These are phyloP conservation scores for Wallacemonas rigidus DNA, from an alignment of 208 protist genomes.

Conservation along the genomic window DNA sequence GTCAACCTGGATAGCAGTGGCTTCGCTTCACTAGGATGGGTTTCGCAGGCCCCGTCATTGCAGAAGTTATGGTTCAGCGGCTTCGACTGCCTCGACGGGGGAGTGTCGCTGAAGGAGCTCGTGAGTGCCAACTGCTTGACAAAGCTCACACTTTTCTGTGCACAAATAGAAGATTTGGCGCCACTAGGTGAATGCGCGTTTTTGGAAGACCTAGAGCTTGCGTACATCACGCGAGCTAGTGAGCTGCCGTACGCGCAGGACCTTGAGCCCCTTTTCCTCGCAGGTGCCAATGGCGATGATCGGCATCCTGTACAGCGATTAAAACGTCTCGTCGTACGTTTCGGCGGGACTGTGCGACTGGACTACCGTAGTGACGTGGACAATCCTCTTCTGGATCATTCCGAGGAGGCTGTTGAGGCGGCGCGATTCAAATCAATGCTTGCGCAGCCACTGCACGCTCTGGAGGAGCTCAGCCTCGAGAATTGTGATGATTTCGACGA, in stretches of 20 bases:
- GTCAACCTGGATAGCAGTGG: not conserved
- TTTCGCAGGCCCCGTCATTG: not conserved
- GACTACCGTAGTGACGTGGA: slow-evolving; percentile 7
- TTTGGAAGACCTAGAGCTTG: not conserved
- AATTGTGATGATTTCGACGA: slow-evolving; percentile 1
- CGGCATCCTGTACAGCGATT: not conserved
- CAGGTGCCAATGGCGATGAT: not conserved
- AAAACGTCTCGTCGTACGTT: not conserved
- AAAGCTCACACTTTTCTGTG: not conserved
- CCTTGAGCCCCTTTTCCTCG: slow-evolving; percentile 2
- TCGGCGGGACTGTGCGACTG: not conserved
- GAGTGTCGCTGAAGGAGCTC: not conserved
- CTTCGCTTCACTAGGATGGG: not conserved
- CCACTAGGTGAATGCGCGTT: not conserved
- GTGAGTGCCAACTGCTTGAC: not conserved
- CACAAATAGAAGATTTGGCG: not conserved
- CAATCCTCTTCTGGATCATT: not conserved
- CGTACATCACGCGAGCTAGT: not conserved
- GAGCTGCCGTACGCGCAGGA: not conserved
- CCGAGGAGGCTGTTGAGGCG: not conserved
- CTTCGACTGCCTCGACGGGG: not conserved
- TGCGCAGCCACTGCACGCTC: not conserved
- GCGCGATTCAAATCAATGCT: slow-evolving; percentile 1
- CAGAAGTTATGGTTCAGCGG: slow-evolving; percentile 1
- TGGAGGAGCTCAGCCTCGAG: not conserved